A percentile compares a stretch with the other conserved stretches of the same genome.
Evolutionary conservation across 176 grass and related monocot species (phyloP).

Genomic region (Aegilops longissima): DNA sequence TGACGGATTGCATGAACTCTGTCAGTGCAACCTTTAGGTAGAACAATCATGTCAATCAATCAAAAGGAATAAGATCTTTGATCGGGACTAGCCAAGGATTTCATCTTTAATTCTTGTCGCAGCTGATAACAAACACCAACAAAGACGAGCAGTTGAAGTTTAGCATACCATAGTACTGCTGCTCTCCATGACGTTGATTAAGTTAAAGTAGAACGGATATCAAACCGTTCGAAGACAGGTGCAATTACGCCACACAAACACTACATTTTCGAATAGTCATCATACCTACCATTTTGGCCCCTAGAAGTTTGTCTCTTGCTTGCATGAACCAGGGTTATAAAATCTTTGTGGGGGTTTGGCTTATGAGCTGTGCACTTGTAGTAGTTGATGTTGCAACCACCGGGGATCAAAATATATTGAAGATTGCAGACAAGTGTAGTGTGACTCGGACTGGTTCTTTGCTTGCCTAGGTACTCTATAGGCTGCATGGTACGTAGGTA

Average conservation of each 20-base stretch:
- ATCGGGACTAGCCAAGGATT: constrained; percentile 26
- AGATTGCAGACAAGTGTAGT: constrained; percentile 22
- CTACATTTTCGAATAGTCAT: constrained; percentile 9
- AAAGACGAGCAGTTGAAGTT: constrained; percentile 14
- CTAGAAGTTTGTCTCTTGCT: constrained; percentile 3
- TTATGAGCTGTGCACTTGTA: background rate
- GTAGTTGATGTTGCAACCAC: constrained; percentile 39
- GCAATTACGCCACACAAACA: constrained; percentile 8
- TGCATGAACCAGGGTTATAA: constrained; percentile 19
- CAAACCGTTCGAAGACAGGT: constrained; percentile 18
- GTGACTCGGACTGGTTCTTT: background rate
- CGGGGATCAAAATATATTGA: background rate
- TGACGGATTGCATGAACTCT: background rate
- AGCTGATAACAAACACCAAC: background rate
- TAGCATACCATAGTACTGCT: background rate
- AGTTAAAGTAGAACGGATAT: background rate
- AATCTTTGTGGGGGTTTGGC: constrained; percentile 3
- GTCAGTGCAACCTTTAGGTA: constrained; percentile 6
- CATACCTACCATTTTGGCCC: constrained; percentile 28
- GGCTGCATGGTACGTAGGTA: constrained; percentile 9
- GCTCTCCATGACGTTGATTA: background rate
- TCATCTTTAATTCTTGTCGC: constrained; percentile 9
- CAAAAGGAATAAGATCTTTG: constrained; percentile 27
- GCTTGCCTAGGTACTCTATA: background rate
- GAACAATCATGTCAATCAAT: constrained; percentile 35